Evolutionary conservation across 768 basidiomycete genomes (phyloP).

Genomic region (Psilocybe azurescens): DNA sequence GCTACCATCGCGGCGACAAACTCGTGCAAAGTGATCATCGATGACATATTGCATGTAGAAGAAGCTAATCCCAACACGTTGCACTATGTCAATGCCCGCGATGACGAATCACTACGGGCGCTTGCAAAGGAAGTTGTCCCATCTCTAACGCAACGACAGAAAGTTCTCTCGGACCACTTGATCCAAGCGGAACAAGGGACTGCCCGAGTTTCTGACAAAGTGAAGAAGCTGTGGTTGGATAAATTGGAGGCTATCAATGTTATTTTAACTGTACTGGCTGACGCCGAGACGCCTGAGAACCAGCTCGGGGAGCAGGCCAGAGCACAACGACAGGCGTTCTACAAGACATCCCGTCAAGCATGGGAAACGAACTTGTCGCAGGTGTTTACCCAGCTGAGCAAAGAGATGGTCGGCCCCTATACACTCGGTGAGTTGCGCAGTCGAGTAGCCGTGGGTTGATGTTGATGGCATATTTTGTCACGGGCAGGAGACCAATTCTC

Average conservation of each 20-base stretch:
- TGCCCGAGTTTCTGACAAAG: constrained; percentile 64
- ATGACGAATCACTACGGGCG: constrained; percentile 51
- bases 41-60: constrained; percentile 66
- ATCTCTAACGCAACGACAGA: constrained; percentile 50
- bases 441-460: not conserved
- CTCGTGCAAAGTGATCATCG: constrained; percentile 56
- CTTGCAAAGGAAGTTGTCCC: constrained; percentile 51
- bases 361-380: constrained; percentile 59
- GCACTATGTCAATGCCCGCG: constrained; percentile 61
- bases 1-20: constrained; percentile 77
- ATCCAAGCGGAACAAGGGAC: constrained; percentile 52
- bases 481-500: constrained; percentile 79
- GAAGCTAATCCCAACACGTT: constrained; percentile 68
- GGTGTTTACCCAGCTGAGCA: constrained; percentile 52
- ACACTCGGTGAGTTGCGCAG: constrained; percentile 54
- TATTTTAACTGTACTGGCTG: constrained; percentile 49
- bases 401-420: constrained; percentile 68
- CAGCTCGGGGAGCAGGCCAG: constrained; percentile 46
- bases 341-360: constrained; percentile 48
- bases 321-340: constrained; percentile 52
- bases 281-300: constrained; percentile 43
- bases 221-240: constrained; percentile 63
- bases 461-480: not conserved
- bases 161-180: constrained; percentile 55
- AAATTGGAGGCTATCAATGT: constrained; percentile 51